A percentile compares a stretch with the other conserved stretches of the same genome.
Conservation (phyloP, 2,329 filamentous ascomycete genomes). For the Ceratocystis diversiconidia region DNA sequence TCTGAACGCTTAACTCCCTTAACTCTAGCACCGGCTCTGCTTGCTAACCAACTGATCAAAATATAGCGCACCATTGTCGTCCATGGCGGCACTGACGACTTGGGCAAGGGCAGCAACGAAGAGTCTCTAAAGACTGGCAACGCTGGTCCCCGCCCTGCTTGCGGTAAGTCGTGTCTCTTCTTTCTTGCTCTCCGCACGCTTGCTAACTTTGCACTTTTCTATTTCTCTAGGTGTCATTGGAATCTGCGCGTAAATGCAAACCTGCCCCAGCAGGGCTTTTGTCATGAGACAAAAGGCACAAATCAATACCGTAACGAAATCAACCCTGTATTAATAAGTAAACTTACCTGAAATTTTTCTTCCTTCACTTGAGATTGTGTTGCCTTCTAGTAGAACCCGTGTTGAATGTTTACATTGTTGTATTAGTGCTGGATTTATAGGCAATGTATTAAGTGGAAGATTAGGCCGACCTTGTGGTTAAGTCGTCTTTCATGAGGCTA, state of each 20-base stretch:
- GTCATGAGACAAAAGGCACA: neutral
- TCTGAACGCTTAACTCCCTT: neutral
- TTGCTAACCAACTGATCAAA: slow-evolving; percentile 18
- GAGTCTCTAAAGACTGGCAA: slow-evolving; percentile 99
- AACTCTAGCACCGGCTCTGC: neutral
- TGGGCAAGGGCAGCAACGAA: slow-evolving; percentile 80
- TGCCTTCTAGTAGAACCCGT: neutral
- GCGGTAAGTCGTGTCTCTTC: slow-evolving; percentile 46
- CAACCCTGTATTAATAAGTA: slow-evolving; percentile 3
- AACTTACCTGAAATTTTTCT: neutral
- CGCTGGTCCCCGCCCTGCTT: slow-evolving; percentile 82
- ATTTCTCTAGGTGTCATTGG: slow-evolving; percentile 59
- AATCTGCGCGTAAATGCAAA: slow-evolving; percentile 52
- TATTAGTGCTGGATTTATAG: too few species aligned
- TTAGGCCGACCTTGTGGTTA: too few species aligned
- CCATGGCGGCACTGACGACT: slow-evolving; percentile 90
- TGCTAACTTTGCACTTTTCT: neutral
- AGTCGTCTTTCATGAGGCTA: too few species aligned
- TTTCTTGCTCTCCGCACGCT: neutral
- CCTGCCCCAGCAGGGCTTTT: neutral
- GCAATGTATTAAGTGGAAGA: too few species aligned
- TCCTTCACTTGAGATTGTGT: neutral
- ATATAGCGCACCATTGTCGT: slow-evolving; percentile 79
- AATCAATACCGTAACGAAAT: neutral
- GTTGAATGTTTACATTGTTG: too few species aligned